Evolutionary conservation across 306 rosid species (phyloP), one percentile per base, ranked within the genome.

Genomic region (Arachis stenosperma): DNA sequence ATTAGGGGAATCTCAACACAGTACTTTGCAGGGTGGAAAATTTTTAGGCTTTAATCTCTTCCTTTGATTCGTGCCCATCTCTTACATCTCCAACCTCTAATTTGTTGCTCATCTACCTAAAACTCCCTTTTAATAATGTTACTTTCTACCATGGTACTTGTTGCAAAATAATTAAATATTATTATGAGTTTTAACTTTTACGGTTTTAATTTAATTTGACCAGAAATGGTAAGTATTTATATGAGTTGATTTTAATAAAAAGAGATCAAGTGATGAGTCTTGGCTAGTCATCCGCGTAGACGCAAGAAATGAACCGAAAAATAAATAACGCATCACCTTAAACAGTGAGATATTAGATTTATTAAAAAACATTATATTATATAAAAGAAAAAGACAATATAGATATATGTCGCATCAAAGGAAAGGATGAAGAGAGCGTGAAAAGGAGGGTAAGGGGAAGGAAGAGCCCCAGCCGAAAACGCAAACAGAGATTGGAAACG

Each of bases 1-100:
- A 81, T 81, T 60, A 52, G 77, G 78, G 86, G 86, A 81, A 84
- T 86, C 83, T 76, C n/a, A 13, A 37, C 9, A 84, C 84, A 66
- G 88, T 61, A 67, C 6, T 33, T 33, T 33, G 37, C 8, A 1
- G 7, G 9, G 13, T 14, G 7, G 2, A 61, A 60, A 55, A 8
- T 3, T 44, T n/a, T n/a, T 58, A 6, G 7, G 58, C 22, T 71
- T 46, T 41, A 71, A 57, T 58, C 66, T 57, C 56, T 53, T 77
- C n/a, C 36, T n/a, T 44, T 47, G 73, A 71, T 55, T 44, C 62
- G 46, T 52, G 29, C 8, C 9, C 14, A n/a, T 46, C 73, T 50
- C 60, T 9, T 33, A 33, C 29, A 0, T 30, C 11, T 14, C 17
- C 29, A 73, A 51, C n/a, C n/a, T 37, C 50, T 14, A 6, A 47